Evolutionary conservation across 176 grass and related monocot genomes (phyloP), one percentile per base, ranked within the genome.

Genomic region (Oryza coarctata): DNA sequence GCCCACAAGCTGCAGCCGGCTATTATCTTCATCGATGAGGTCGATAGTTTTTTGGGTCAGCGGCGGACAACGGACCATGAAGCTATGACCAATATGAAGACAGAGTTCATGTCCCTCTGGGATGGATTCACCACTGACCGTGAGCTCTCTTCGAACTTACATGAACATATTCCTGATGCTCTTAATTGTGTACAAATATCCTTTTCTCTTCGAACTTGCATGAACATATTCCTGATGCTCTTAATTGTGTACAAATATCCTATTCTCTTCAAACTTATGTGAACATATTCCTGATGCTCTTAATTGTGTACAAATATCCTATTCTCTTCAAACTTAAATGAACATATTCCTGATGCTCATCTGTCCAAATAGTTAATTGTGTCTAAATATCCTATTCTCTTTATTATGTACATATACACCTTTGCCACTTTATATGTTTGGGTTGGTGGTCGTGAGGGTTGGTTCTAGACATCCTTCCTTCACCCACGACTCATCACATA

Each of bases 91-190:
- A 95, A 92, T 57, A 99, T 99, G 96, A 99, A 99, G 92, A 99
- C 93, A 11, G 96, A 99, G 76, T 99, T 99, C 82, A 99, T 99
- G 96, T 99, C 96, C 67, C 87, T 99, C 31, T 99, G 96, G 96
- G 96, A 99, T 73, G 96, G 96, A 35, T 99, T 99, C 83, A 99
- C 96, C 50, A 99, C 96, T 0, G 96, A 99, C 18, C 93, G 96
- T 99, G 76, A 93, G 96, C 71, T 60, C 68, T 6, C 7, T 7
- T 71, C 44, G 8, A 0, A 6, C 38, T 39, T 39, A 39, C 1
- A 38, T 3, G 2, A 23, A 58, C 22, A 58, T 23, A 25, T 25
- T 60, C n/a, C 55, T 57, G 7, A 25, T 60, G 55, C 52, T 57
- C 52, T 6, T 38, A 38, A 38, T 32, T 32, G 8, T 38, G 1